phyloP scores from a whole-genome alignment of 2,329 filamentous ascomycete species.

The Botrytis pseudocinerea region DNA sequence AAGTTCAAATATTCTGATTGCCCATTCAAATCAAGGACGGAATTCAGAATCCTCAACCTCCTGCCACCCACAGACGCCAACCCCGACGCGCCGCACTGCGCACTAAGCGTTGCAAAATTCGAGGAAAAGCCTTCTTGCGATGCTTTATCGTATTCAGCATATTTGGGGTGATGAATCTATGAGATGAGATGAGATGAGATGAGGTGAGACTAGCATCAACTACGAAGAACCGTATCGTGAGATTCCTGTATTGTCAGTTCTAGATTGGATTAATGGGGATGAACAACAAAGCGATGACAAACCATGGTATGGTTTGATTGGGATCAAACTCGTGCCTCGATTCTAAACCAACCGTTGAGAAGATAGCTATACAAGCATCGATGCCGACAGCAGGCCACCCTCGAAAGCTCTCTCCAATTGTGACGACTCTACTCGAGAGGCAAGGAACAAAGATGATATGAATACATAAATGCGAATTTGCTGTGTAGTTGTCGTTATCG shows the following conservation, averaged over 20 bases:
- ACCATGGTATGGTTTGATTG: background rate
- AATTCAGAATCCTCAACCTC: too few relatives aligned
- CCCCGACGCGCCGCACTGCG: too few relatives aligned
- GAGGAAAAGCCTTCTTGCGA: too few relatives aligned
- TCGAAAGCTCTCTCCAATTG: background rate
- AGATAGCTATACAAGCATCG: background rate
- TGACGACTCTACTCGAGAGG: background rate
- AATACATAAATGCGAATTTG: background rate
- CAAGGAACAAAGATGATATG: background rate
- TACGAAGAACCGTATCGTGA: background rate
- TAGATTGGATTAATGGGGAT: background rate
- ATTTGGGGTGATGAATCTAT: background rate
- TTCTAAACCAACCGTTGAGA: background rate
- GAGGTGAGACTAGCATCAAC: background rate
- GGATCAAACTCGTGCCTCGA: rapidly evolving
- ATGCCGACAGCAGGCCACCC: too few relatives aligned
- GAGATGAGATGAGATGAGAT: background rate
- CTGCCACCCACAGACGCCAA: too few relatives aligned
- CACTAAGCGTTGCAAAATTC: too few relatives aligned
- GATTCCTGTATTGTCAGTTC: background rate
- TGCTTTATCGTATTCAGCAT: too few relatives aligned
- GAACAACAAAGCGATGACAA: background rate
- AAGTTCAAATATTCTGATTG: too few relatives aligned
- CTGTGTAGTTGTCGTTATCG: too few relatives aligned
- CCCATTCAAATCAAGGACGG: too few relatives aligned